Evolutionary conservation across 2,329 filamentous ascomycete genomes (phyloP), one percentile per base, ranked within the genome.

Genomic region (Pestalotiopsis fici): DNA sequence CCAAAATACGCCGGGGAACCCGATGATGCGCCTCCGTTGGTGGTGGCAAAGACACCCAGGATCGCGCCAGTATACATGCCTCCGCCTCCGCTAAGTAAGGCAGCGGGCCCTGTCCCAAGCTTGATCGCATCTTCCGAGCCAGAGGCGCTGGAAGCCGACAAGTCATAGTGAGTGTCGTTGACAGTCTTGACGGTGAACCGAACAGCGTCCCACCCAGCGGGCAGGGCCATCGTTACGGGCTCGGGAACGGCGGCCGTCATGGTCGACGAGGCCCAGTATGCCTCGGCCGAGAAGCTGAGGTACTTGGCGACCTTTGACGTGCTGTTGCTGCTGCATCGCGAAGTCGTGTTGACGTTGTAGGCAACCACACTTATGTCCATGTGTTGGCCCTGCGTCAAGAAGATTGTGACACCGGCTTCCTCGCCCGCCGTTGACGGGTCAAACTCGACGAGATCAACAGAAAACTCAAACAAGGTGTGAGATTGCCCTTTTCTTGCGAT

Each of bases 371-470:
- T 79, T 7, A 88, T 71, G 55, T 87, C 83, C 7, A 85, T 75
- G 64, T 88, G 86, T 67, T 87, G 83, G 69, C 83, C 81, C 73
- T 88, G 82, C 0, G 83, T 86, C 39, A 88, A 75, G 72, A 88
- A 88, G 0, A 82, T 78, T 0, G 82, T 83, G 5, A 88, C 76
- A 0, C 87, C 87, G 1, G 85, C 83, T 72, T 89, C 86, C 68
- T 86, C 82, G 1, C 81, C 80, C 0, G 73, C 59, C 0, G 68
- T 68, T 0, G 74, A 73, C 0, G 85, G 82, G 0, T 71, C 65
- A 70, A 84, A 88, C 7, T 78, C 75, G 0, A 88, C 55, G 23
- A 57, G 64, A 66, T 85, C 79, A 3, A 85, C 80, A 56, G 76
- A 80, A 73, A 81, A 89, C 0, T 77, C 82, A 73, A 88, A 89